Evolutionary conservation across 768 basidiomycete species (phyloP), one percentile per base, ranked within the genome.

Genomic region (Pleurotus eryngii): DNA sequence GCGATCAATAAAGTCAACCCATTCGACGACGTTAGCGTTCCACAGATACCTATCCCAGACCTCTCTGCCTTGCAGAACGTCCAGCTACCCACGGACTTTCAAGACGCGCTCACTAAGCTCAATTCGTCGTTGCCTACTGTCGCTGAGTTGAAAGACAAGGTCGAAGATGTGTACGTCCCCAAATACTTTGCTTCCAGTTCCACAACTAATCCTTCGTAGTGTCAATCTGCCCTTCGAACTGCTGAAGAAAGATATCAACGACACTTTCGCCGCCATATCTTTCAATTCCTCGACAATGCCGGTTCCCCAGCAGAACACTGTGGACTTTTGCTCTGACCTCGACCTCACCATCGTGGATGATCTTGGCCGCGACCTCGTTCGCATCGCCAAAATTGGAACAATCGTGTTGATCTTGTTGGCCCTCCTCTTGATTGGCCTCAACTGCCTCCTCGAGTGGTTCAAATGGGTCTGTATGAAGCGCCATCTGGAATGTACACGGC

Each of bases 331-430:
- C 72, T 70, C 73, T 46, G 74, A 83, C 50, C 75, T 97, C 58
- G 92, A 98, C 72, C 84, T 87, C 2, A 87, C 87, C 3, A 81
- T 95, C 59, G 80, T 99, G 35, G 95, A 98, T 70, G 84, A 92
- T 63, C 82, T 97, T 43, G 89, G 88, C 3, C 75, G 74, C 8
- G 91, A 90, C 64, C 76, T 99, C n/a, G 74, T 90, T 63, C 84
- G 86, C 70, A 79, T 89, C 35, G 83, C 90, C 14, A 89, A 87
- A 72, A 88, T 96, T 56, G 90, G 89, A 24, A 84, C 83, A 26
- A 74, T 90, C 49, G 77, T 98, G 57, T 72, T 97, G 61, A 78
- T 92, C 55, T 68, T 85, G 43, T 70, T 88, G 38, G 85, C 89
- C n/a, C 68, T 93, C 39, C 64, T 93, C 55, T 81, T 95, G 49